These are phyloP conservation scores for Brasilioporus rufonigricans DNA, from an alignment of 768 basidiomycete species.

Conservation along the genomic window DNA sequence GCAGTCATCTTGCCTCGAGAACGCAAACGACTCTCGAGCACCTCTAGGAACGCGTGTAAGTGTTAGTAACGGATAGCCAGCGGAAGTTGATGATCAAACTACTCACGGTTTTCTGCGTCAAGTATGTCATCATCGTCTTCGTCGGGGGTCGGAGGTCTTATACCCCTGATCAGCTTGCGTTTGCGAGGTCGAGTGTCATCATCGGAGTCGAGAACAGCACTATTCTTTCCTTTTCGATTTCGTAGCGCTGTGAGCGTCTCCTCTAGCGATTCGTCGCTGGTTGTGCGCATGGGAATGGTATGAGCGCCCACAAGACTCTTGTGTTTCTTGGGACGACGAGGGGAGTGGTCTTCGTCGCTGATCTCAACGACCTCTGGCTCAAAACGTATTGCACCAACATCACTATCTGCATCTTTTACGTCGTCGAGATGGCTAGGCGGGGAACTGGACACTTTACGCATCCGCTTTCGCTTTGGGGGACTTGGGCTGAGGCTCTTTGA, in stretches of 20 bases:
- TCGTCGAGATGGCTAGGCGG: slow-evolving; percentile 17
- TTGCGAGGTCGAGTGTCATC: slow-evolving; percentile 36
- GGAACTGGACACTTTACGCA: slow-evolving; percentile 9
- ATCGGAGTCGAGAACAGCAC: slow-evolving; percentile 31
- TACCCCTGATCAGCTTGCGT: slow-evolving; percentile 44
- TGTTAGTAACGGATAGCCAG: neutral
- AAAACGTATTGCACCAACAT: slow-evolving; percentile 52
- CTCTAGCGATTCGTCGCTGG: slow-evolving; percentile 25
- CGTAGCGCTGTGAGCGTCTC: slow-evolving; percentile 16
- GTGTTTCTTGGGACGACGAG: slow-evolving; percentile 25
- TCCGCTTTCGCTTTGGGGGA: slow-evolving; percentile 17
- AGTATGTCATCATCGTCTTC: slow-evolving; percentile 43
- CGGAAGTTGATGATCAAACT: neutral
- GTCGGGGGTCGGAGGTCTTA: slow-evolving; percentile 41
- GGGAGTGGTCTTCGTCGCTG: slow-evolving; percentile 26
- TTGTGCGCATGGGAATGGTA: slow-evolving; percentile 5
- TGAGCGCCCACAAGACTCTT: slow-evolving; percentile 14
- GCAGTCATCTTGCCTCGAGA: slow-evolving; percentile 53
- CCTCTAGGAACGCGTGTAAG: slow-evolving; percentile 42
- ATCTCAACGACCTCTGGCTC: slow-evolving; percentile 33
- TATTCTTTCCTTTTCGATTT: slow-evolving; percentile 22
- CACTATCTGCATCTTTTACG: slow-evolving; percentile 36
- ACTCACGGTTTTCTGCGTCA: slow-evolving; percentile 54
- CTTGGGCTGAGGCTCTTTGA: slow-evolving; percentile 1
- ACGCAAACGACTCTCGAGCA: slow-evolving; percentile 64